Conservation (phyloP, 306 rosid genomes). For the Mucuna pruriens region DNA sequence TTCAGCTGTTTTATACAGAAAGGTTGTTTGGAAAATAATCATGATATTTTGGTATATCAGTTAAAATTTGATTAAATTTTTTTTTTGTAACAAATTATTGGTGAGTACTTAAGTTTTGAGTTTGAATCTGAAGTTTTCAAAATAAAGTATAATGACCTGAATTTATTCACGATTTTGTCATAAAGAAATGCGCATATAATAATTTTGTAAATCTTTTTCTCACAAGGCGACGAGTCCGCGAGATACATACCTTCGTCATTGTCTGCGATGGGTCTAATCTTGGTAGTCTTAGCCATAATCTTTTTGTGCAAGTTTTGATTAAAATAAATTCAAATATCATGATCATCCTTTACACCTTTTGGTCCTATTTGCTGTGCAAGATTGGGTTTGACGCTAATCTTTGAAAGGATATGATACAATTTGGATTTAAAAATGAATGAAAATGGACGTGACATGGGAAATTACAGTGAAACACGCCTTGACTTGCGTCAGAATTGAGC, state of each 20-base stretch:
- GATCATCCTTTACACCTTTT: background rate
- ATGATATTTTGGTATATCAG: too few species aligned
- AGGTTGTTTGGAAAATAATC: too few species aligned
- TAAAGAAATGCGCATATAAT: background rate
- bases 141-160: background rate
- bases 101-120: background rate
- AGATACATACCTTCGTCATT: background rate
- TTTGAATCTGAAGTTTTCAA: background rate
- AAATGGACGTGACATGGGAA: constrained; percentile 31
- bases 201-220: background rate
- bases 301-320: background rate
- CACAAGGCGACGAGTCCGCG: background rate
- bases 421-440: constrained; percentile 4
- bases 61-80: background rate
- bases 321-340: background rate
- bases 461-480: constrained; percentile 40
- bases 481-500: constrained; percentile 30
- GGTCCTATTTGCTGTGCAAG: constrained; percentile 30
- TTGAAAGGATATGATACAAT: background rate
- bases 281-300: background rate
- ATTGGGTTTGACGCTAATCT: constrained; percentile 27
- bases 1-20: too few species aligned
- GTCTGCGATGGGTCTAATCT: background rate
- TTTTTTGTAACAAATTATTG: background rate
- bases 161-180: background rate